Evolutionary conservation across 352 stramenopile species (phyloP).

Genomic region (Globisporangium irregulare): DNA sequence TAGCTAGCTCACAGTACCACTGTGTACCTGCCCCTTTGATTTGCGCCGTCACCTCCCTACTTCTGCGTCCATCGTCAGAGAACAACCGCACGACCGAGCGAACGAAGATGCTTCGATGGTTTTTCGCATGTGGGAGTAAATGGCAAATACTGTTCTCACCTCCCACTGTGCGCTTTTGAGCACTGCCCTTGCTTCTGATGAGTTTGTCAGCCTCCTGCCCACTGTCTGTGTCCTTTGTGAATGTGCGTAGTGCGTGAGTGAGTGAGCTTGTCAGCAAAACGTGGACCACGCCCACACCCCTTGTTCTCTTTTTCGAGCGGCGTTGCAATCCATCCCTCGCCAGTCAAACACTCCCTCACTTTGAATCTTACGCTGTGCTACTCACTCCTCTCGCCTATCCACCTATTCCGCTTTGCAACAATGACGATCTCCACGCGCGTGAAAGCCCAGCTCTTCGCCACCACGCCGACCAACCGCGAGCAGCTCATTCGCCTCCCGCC

Average conservation of each 20-base stretch:
- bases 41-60: neutral
- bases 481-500: slow-evolving; percentile 24
- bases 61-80: neutral
- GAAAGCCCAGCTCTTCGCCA: slow-evolving; percentile 23
- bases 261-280: neutral
- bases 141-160: neutral
- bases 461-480: slow-evolving; percentile 19
- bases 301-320: slow-evolving; percentile 3
- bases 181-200: neutral
- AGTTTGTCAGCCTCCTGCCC: neutral
- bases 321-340: neutral
- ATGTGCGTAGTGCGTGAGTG: neutral
- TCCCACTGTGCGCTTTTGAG: neutral
- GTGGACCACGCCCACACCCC: neutral
- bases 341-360: slow-evolving; percentile 12
- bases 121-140: neutral
- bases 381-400: neutral
- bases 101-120: neutral
- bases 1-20: neutral
- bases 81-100: neutral
- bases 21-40: neutral
- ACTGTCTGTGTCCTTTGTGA: neutral
- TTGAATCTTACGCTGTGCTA: neutral
- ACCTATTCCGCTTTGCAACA: neutral
- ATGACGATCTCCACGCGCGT: slow-evolving; percentile 29